phyloP scores from a whole-genome alignment of 208 protist species.

The Leishmania turanica region DNA sequence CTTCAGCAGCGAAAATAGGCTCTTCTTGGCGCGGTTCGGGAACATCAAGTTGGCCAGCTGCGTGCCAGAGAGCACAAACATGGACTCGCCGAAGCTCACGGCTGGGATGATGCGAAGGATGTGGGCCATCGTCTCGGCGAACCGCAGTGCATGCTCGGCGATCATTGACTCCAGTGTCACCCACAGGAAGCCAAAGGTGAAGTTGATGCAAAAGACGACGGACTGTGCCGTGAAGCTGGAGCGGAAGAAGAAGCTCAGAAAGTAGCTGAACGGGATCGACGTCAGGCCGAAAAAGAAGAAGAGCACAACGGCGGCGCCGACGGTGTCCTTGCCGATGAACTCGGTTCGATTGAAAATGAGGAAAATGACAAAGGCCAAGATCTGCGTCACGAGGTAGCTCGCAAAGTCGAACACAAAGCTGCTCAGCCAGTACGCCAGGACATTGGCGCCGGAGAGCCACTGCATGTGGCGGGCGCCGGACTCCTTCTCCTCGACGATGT shows the following conservation, averaged over 20 bases:
- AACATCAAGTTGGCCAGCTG: constrained; percentile 55
- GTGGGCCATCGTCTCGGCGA: constrained; percentile 50
- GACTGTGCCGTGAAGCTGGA: constrained; percentile 75
- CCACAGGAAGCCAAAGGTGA: constrained; percentile 83
- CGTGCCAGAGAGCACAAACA: constrained; percentile 63
- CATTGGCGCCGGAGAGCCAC: constrained; percentile 74
- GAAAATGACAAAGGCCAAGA: constrained; percentile 67
- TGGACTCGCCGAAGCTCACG: constrained; percentile 76
- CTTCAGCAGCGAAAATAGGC: constrained; percentile 46
- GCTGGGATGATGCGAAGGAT: constrained; percentile 74
- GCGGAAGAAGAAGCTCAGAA: constrained; percentile 84
- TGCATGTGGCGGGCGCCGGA: constrained; percentile 79
- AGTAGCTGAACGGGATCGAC: constrained; percentile 73
- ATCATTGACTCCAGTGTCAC: constrained; percentile 76
- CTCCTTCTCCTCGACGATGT: constrained; percentile 82
- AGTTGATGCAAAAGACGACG: constrained; percentile 81
- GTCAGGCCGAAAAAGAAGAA: constrained; percentile 77
- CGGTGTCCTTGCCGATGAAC: constrained; percentile 55
- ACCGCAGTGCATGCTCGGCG: constrained; percentile 35
- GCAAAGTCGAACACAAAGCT: constrained; percentile 77
- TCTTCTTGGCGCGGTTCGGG: constrained; percentile 30
- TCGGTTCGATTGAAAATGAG: constrained; percentile 72
- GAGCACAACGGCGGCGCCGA: constrained; percentile 56
- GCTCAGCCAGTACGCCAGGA: constrained; percentile 79
- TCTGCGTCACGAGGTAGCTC: constrained; percentile 65